A percentile compares a stretch with the other conserved stretches of the same genome.
Conservation (phyloP, 805 yeast species). For the Sungouiella thailandica region DNA sequence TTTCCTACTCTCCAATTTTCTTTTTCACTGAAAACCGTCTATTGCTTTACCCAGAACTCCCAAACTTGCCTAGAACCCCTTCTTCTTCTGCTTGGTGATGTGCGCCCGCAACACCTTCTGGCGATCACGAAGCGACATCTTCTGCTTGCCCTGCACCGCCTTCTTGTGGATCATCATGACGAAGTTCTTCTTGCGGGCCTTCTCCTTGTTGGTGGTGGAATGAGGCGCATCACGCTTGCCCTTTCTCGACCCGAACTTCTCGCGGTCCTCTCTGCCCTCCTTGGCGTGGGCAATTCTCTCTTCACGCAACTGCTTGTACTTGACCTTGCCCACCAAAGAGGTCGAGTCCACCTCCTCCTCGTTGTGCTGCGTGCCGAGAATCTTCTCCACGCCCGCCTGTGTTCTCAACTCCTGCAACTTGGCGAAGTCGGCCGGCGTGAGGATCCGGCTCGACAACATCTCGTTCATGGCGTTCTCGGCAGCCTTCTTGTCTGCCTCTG, state of each 20-base stretch:
- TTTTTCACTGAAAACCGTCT: too few species aligned
- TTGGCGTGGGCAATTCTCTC: conserved; percentile 81
- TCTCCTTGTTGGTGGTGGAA: conserved; percentile 92
- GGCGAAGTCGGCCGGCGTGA: conserved; percentile 98
- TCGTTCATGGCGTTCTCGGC: conserved; percentile 38
- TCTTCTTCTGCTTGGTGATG: conserved; percentile 84
- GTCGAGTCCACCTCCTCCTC: conserved; percentile 86
- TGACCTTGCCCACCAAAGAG: conserved; percentile 69
- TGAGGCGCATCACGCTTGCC: conserved; percentile 73
- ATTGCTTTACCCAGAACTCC: too few species aligned
- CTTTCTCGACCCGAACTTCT: conserved; percentile 81
- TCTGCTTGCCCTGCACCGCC: conserved; percentile 90
- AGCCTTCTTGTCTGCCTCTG: conserved; percentile 21
- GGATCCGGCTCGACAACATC: conserved; percentile 66
- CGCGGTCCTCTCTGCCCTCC: conserved; percentile 93
- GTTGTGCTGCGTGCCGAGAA: conserved; percentile 58
- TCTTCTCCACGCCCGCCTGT: conserved; percentile 80
- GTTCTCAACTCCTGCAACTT: conserved; percentile 82
- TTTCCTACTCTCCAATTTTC: too few species aligned
- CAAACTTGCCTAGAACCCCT: conserved; percentile 46
- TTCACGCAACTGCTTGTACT: conserved; percentile 81
- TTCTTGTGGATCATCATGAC: conserved; percentile 97
- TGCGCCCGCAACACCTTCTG: conserved; percentile 85
- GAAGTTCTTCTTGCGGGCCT: conserved; percentile 97
- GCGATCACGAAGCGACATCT: conserved; percentile 83